Base-by-base conservation (phyloP, 176 grass and related monocot genomes). In the Oryza officinalis region DNA sequence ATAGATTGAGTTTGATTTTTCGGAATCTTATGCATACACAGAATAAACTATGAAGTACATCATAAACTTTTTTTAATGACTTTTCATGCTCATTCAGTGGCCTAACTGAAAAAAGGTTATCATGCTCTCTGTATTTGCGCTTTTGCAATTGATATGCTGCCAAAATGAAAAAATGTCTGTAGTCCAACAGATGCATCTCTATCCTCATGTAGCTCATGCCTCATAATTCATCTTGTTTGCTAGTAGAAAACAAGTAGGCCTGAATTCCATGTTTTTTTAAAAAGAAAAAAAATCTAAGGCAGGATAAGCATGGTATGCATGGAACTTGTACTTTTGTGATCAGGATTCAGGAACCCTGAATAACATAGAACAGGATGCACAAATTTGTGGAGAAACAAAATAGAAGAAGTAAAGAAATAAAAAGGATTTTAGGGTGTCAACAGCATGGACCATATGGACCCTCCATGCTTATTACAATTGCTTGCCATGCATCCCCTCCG, bases 401-500 rank as follows among this genome's bases (percentile, higher is more conserved):
- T 1, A 22, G 6, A 37, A 37, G 35, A 38, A 22, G 52, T 54
- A 54, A 54, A 54, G 4, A 25, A 61, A 61, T 11, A 61, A 61
- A 61, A n/a, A 10, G 57, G 57, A 61, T 61, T 61, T 63, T 75
- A 52, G 63, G 72, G 72, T 57, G 49, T 80, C 78, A 76, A 68
- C 75, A 37, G 72, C 63, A 67, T 38, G 47, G 13, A 60, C n/a
- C 30, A 18, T 54, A 18, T 54, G 27, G 22, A 59, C 35, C 43
- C 41, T 75, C 40, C 71, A 74, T 65, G 77, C 69, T 72, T 75
- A 31, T 3, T 45, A 60, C 72, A 47, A 23, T 60, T 11, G 74
- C 74, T 76, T 63, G 4, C n/a, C 63, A 76, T 84, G 22, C 57
- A 61, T 45, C 8, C 45, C 54, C 52, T 54, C 6, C 30, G 63